Percentiles rank a stretch among this genome's conserved stretches.
These are phyloP conservation scores for Spinacia oleracea DNA, from an alignment of 179 eudicot genomes.

Conservation along the genomic window DNA sequence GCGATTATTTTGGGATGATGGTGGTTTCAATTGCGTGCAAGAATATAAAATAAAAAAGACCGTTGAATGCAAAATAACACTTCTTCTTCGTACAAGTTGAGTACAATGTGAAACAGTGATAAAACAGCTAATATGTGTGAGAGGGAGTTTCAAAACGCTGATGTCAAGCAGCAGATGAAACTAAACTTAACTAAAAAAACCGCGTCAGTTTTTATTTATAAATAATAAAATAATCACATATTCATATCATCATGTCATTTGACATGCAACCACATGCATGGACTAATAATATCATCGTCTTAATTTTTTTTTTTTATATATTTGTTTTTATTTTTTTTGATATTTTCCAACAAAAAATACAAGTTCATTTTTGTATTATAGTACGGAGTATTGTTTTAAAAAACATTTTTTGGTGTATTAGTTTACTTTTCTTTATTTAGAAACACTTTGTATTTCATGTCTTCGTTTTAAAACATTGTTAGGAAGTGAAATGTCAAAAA, in stretches of 20 bases:
- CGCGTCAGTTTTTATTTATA: neutral
- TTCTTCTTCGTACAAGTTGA: neutral
- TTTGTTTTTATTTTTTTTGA: too few relatives aligned
- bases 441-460: too few relatives aligned
- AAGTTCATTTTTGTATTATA: too few relatives aligned
- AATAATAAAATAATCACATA: neutral
- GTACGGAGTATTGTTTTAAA: too few relatives aligned
- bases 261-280: too few relatives aligned
- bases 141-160: neutral
- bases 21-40: neutral
- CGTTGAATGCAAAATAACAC: neutral
- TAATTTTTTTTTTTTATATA: neutral
- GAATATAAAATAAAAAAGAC: neutral
- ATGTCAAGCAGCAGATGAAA: neutral
- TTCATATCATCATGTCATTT: neutral
- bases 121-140: slow-evolving; percentile 9
- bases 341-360: too few relatives aligned
- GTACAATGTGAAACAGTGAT: neutral
- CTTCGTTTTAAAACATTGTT: too few relatives aligned
- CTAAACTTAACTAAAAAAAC: neutral
- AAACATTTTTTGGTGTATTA: too few relatives aligned
- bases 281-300: neutral
- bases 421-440: too few relatives aligned
- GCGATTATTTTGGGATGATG: too few relatives aligned
- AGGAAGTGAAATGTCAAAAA: too few relatives aligned